phyloP scores from a whole-genome alignment of 2,329 filamentous ascomycete genomes.

The Talaromyces sp. region DNA sequence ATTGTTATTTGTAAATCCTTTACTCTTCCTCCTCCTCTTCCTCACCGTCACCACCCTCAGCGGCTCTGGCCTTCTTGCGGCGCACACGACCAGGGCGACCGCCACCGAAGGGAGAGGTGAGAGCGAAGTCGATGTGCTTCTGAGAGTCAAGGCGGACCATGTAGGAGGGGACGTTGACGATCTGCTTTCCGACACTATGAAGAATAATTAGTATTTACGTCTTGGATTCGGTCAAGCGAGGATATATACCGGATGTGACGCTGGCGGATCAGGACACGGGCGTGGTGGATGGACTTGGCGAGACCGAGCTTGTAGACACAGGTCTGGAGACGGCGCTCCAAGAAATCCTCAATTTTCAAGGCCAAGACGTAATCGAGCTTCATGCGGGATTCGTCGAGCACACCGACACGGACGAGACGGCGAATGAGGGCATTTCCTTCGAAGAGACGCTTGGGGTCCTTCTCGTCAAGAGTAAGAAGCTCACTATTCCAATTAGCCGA shows the following conservation, averaged over 20 bases:
- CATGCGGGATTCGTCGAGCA: slow-evolving; percentile 99
- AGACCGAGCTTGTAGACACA: slow-evolving; percentile 99
- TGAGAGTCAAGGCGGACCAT: slow-evolving; percentile 99
- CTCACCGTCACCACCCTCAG: slow-evolving; percentile 62
- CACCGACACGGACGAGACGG: slow-evolving; percentile 98
- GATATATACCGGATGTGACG: slow-evolving; percentile 78
- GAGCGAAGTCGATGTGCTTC: slow-evolving; percentile 99
- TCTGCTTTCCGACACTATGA: slow-evolving; percentile 93
- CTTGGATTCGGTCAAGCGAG: neutral
- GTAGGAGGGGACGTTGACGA: slow-evolving; percentile 99
- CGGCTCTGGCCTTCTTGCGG: slow-evolving; percentile 99
- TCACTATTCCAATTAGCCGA: slow-evolving; percentile 60
- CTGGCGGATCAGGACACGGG: slow-evolving; percentile 98
- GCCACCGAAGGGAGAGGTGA: slow-evolving; percentile 96
- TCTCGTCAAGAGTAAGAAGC: slow-evolving; percentile 99
- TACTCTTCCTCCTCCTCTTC: slow-evolving; percentile 82
- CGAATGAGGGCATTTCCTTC: slow-evolving; percentile 99
- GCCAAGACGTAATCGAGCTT: slow-evolving; percentile 99
- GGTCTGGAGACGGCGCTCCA: slow-evolving; percentile 99
- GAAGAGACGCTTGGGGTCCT: slow-evolving; percentile 99
- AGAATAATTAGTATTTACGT: slow-evolving; percentile 4
- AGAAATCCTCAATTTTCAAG: slow-evolving; percentile 98
- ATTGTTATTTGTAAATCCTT: slow-evolving; percentile 38
- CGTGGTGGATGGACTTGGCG: slow-evolving; percentile 99
- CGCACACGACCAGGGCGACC: slow-evolving; percentile 95